Conservation (phyloP, 2,329 filamentous ascomycete genomes). For the Cercospora brassicicola region DNA sequence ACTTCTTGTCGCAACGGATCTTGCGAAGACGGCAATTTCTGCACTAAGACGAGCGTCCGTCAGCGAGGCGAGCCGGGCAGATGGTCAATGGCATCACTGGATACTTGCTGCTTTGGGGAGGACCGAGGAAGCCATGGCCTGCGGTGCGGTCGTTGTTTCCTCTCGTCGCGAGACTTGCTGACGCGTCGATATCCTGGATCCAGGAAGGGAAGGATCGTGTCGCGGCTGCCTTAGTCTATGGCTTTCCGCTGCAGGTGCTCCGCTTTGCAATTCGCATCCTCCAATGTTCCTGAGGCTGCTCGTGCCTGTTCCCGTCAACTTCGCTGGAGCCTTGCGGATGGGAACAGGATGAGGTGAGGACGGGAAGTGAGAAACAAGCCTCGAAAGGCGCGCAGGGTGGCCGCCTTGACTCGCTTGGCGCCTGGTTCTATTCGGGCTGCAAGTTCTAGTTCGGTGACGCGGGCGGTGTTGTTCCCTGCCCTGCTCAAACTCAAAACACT, state of each 20-base stretch:
- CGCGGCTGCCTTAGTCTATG: neutral
- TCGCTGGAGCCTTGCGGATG: neutral
- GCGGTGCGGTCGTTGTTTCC: neutral
- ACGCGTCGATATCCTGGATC: neutral
- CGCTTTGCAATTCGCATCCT: neutral
- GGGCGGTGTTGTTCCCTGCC: neutral
- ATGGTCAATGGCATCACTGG: too few species aligned
- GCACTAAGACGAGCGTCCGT: slow-evolving; percentile 10
- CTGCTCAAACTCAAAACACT: neutral
- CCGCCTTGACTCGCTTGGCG: neutral
- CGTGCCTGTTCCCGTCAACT: neutral
- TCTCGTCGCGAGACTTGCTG: neutral
- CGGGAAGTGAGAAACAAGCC: neutral
- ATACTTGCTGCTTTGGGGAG: slow-evolving; percentile 15
- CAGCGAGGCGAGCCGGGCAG: neutral
- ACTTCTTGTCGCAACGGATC: slow-evolving; percentile 20
- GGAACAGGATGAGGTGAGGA: neutral
- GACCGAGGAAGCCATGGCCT: slow-evolving; percentile 7
- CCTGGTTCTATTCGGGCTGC: neutral
- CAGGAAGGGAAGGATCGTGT: neutral
- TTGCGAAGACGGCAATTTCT: slow-evolving; percentile 17
- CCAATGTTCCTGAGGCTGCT: neutral
- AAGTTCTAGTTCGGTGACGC: neutral
- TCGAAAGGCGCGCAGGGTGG: neutral
- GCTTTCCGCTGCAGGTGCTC: neutral